phyloP scores from a whole-genome alignment of 1,284 basidiomycete genomes.

The Moesziomyces antarcticus region DNA sequence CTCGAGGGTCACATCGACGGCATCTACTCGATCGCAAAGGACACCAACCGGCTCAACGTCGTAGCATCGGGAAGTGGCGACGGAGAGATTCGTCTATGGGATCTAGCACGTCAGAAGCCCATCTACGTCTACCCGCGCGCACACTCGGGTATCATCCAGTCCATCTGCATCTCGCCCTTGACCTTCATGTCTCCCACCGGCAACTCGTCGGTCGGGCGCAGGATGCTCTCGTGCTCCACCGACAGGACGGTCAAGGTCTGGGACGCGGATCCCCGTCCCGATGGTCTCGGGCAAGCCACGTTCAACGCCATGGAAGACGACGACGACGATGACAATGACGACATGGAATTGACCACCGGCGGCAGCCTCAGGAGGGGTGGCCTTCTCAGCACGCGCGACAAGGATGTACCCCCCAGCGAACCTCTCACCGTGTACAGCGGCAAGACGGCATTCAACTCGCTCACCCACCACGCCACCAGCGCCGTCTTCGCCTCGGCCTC shows the following conservation, averaged over 20 bases:
- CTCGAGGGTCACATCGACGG: constrained; percentile 95
- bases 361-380: constrained; percentile 49
- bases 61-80: constrained; percentile 96
- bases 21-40: constrained; percentile 86
- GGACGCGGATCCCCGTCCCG: constrained; percentile 71
- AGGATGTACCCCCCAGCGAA: constrained; percentile 50
- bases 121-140: constrained; percentile 80
- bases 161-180: constrained; percentile 81
- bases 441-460: constrained; percentile 74
- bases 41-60: constrained; percentile 79
- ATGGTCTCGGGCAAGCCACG: constrained; percentile 65
- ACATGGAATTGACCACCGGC: constrained; percentile 49
- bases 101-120: constrained; percentile 78
- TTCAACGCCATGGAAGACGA: constrained; percentile 51
- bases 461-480: constrained; percentile 91
- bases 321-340: constrained; percentile 61
- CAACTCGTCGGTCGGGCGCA: constrained; percentile 68
- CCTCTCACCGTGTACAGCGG: constrained; percentile 63
- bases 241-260: constrained; percentile 93
- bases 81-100: constrained; percentile 91
- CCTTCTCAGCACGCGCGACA: constrained; percentile 57
- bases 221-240: constrained; percentile 88
- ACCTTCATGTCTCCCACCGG: constrained; percentile 58
- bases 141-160: constrained; percentile 85
- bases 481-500: constrained; percentile 93